phyloP scores from a whole-genome alignment of 148 eudicot genomes.

The Chenopodium album region DNA sequence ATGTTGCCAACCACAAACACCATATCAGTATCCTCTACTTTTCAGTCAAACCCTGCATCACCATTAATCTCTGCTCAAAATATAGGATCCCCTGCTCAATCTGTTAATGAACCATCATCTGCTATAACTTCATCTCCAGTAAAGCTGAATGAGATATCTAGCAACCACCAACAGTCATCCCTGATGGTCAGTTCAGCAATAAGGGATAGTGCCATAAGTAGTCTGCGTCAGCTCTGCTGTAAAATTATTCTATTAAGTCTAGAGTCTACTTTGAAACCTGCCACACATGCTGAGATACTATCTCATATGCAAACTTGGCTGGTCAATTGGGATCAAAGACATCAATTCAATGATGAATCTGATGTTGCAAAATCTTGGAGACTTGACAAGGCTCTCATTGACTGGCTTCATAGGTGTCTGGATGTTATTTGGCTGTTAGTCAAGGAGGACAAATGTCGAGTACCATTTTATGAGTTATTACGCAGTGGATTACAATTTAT shows the following conservation, averaged over 20 bases:
- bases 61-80: constrained; percentile 72
- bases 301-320: constrained; percentile 84
- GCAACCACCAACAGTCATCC: constrained; percentile 43
- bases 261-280: constrained; percentile 72
- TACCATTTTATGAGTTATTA: constrained; percentile 89
- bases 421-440: constrained; percentile 93
- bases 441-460: constrained; percentile 84
- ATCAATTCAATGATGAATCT: constrained; percentile 54
- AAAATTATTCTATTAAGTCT: constrained; percentile 73
- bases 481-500: constrained; percentile 87
- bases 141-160: constrained; percentile 56
- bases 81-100: constrained; percentile 87
- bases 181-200: constrained; percentile 37
- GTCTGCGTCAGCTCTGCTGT: constrained; percentile 84
- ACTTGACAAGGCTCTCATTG: constrained; percentile 64
- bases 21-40: constrained; percentile 54
- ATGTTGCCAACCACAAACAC: constrained; percentile 49
- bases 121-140: constrained; percentile 51
- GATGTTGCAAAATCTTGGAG: constrained; percentile 59
- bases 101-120: constrained; percentile 69
- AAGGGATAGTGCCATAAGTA: constrained; percentile 73
- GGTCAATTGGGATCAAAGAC: constrained; percentile 85
- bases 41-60: constrained; percentile 82
- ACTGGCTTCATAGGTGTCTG: constrained; percentile 88
- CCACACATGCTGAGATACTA: constrained; percentile 75